Base-by-base conservation (phyloP, 2,329 filamentous ascomycete species). In the Sphaceloma murrayae region DNA sequence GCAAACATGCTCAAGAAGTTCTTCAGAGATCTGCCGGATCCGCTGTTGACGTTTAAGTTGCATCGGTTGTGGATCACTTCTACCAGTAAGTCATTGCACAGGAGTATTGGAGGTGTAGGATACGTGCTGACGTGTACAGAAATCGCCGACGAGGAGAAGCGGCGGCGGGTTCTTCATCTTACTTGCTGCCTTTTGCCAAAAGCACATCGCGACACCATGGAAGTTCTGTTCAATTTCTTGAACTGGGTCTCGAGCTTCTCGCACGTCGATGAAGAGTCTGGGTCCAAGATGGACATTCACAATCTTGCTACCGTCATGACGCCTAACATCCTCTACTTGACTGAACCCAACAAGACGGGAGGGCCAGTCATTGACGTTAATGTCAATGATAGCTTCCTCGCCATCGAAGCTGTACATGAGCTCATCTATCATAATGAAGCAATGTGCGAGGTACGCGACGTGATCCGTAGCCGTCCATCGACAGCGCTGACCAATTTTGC, bases 161-260 rank as follows among this genome's bases (percentile, higher is more conserved):
- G 87, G 52, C 81, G 85, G 57, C 82, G 89, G 46, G 80, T 94
- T 42, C 67, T 98, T 21, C 91, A 98, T 62, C 67, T 98, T 45
- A 81, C 86, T 6, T 94, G 89, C 64, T 98, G 91, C 64, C 69
- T 98, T 34, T 69, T 98, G 42, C 91, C 91, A 11, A 95, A 96
- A 62, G 76, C 80, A 39, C 87, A 98, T 60, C 78, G 91, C 48
- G 91, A 98, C 62, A 88, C 84, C 13, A 79, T 98, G 63, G 91
- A 98, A 64, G 87, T 98, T 31, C 66, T 98, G 1, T 96, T 95
- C 66, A 84, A 80, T 40, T 98, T 98, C 72, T 73, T 98, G 34
- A 94, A 94, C 58, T 98, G 91, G 89, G 86, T 88, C 4, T 87
- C 88, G 3, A 94, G 88, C 1, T 98, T 98, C 69, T 89, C 93